Base-by-base conservation (phyloP, 225 moss, liverwort and hornwort genomes). In the Marchantia paleacea region DNA sequence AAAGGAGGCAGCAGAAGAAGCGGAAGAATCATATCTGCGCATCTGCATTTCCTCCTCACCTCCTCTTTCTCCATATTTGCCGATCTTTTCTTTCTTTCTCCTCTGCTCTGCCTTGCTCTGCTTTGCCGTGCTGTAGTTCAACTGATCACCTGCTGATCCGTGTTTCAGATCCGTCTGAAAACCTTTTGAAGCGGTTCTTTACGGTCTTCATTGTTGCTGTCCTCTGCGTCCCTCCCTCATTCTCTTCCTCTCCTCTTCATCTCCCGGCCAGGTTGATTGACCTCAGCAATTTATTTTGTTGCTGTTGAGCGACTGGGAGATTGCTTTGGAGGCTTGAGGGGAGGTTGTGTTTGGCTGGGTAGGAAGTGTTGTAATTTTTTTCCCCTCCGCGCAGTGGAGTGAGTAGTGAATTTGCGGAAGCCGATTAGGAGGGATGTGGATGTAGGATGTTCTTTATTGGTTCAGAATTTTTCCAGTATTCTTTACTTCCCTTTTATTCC, bases 331-430 rank as follows among this genome's bases (percentile, higher is more conserved):
- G 62, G 48, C 75, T 28, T 12, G 61, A 76, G 61, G 76, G 62
- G 48, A 13, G 25, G 19, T 47, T n/a, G n/a, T n/a, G n/a, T n/a
- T n/a, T 22, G 60, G 30, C 30, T 31, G 60, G 65, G 52, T 24
- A 31, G 64, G 49, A 28, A 76, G 13, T 55, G n/a, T 3, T 22
- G 63, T 16, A 65, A 49, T n/a, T 28, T 7, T 20, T 22, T n/a
- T 48, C 50, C 48, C 24, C 7, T 49, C 50, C 51, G 13, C 51
- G 78, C 7, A 8, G 47, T 11, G 72, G n/a, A 53, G 55, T 12
- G 75, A 51, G 78, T 78, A 18, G 78, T 65, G 63, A 78, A 64
- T 47, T 52, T 51, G 78, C 65, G 64, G 63, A 26, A 66, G 76
- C 58, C 26, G 76, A 51, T 39, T 47, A 50, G 53, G 78, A 26